Conservation (phyloP, 495 filamentous ascomycete genomes). For the Podospora australis region DNA sequence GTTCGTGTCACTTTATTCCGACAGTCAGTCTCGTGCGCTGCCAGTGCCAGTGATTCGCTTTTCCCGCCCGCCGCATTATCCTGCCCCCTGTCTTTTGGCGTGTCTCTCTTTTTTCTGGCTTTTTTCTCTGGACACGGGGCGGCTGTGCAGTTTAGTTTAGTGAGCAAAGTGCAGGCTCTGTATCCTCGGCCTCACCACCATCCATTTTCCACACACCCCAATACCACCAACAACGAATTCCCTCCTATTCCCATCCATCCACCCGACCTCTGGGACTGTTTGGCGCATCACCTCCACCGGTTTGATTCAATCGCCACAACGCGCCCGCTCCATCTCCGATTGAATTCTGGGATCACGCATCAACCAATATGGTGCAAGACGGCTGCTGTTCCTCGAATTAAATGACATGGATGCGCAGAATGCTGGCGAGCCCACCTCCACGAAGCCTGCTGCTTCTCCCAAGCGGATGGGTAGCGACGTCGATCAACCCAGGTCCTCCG, state of each 20-base stretch:
- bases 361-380: constrained; percentile 50
- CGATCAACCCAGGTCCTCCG: constrained; percentile 33
- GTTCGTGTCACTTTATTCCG: constrained; percentile 8
- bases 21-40: constrained; percentile 8
- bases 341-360: constrained; percentile 28
- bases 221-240: constrained; percentile 4
- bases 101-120: background rate
- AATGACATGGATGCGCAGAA: constrained; percentile 56
- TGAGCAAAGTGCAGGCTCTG: no score
- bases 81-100: constrained; percentile 4
- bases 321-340: constrained; percentile 8
- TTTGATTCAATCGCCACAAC: constrained; percentile 22
- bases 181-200: background rate
- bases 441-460: constrained; percentile 46
- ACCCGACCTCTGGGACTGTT: constrained; percentile 7
- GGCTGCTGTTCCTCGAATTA: constrained; percentile 41
- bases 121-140: constrained; percentile 20
- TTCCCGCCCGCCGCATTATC: background rate
- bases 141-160: constrained; percentile 21
- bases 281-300: constrained; percentile 20
- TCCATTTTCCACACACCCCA: constrained; percentile 14
- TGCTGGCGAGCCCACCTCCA: constrained; percentile 51
- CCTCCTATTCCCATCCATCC: constrained; percentile 3
- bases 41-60: constrained; percentile 8
- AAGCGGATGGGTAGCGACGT: constrained; percentile 39